Evolutionary conservation across 441 rosid species (phyloP), one percentile per base, ranked within the genome.

Genomic region (Aleurites moluccanus): DNA sequence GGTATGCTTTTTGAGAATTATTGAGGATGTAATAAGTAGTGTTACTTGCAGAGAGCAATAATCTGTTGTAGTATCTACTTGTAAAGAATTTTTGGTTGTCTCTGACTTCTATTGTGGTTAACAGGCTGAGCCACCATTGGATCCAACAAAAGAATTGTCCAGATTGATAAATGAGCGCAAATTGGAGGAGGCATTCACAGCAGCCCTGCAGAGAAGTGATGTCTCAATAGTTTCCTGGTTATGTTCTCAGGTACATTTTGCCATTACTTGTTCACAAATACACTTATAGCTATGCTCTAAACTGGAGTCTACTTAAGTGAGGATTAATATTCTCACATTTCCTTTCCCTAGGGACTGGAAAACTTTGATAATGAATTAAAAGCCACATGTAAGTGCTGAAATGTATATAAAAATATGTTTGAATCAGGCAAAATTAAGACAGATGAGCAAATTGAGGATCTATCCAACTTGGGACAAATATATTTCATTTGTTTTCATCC

Each of bases 191-290:
- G 94, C 94, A 70, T 91, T 91, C 75, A 80, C 90, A 6, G 81
- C 77, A n/a, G 92, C 94, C 13, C 79, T 91, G 67, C 97, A 88
- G 60, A 85, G 92, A 85, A 88, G 94, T 74, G 92, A 91, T 70
- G 91, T 90, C 27, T 74, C 94, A 14, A 82, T 87, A 28, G 97
- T 91, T 52, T 91, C 94, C 50, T 90, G 97, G 97, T 75, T 91
- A 80, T 91, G 97, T 79, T 84, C 88, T 61, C 94, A 89, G 94
- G 94, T 90, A 85, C 59, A 72, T 1, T 75, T 38, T 45, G 6
- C 66, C 62, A 65, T 21, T 38, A 27, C 25, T 40, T 59, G 30
- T 60, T 15, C 63, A 38, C n/a, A 8, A 35, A 15, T 68, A 59
- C 16, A 27, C 10, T 47, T 30, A 57, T 35, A 59, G 23, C 9